Conservation (phyloP, 2,329 filamentous ascomycete genomes). For the Fusarium kyushuense region DNA sequence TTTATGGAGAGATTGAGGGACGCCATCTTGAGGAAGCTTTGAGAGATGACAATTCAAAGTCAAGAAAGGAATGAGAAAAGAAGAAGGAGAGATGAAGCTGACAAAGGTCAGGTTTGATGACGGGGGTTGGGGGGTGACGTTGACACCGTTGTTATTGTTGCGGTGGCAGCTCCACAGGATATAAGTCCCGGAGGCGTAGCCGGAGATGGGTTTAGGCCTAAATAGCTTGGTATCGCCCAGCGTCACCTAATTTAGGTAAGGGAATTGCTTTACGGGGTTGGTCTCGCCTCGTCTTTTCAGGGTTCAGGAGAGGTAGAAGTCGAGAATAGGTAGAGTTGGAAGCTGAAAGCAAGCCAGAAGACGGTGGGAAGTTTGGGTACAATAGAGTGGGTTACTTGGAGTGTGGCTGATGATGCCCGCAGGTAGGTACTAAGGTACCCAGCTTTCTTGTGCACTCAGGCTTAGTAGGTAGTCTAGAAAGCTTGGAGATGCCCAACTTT, state of each 20-base stretch:
- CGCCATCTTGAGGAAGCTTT: conserved; percentile 68
- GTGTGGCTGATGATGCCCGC: conserved; percentile 46
- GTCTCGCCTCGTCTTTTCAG: conserved; percentile 14
- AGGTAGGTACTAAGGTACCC: conserved; percentile 10
- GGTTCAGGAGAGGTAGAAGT: conserved; percentile 31
- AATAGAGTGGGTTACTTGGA: conserved; percentile 21
- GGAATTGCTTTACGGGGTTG: conserved; percentile 16
- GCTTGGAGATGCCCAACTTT: conserved; percentile 35
- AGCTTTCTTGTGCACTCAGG: conserved; percentile 26
- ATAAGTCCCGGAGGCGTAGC: conserved; percentile 37
- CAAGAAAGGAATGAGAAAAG: conserved; percentile 12
- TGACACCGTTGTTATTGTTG: conserved; percentile 49
- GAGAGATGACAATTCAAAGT: conserved; percentile 27
- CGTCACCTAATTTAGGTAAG: background rate
- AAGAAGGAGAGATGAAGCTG: conserved; percentile 38
- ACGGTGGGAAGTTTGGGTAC: conserved; percentile 29
- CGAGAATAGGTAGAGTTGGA: conserved; percentile 11
- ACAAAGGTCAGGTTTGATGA: conserved; percentile 36
- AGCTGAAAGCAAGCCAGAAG: conserved; percentile 24
- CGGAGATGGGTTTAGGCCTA: conserved; percentile 13
- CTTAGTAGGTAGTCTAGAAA: background rate
- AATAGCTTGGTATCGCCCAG: conserved; percentile 26
- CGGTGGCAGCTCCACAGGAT: conserved; percentile 47
- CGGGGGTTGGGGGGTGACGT: conserved; percentile 46
- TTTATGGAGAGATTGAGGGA: conserved; percentile 84